Evolutionary conservation across 2,329 filamentous ascomycete species (phyloP), one percentile per base, ranked within the genome.

Genomic region (Aureobasidium sp.): DNA sequence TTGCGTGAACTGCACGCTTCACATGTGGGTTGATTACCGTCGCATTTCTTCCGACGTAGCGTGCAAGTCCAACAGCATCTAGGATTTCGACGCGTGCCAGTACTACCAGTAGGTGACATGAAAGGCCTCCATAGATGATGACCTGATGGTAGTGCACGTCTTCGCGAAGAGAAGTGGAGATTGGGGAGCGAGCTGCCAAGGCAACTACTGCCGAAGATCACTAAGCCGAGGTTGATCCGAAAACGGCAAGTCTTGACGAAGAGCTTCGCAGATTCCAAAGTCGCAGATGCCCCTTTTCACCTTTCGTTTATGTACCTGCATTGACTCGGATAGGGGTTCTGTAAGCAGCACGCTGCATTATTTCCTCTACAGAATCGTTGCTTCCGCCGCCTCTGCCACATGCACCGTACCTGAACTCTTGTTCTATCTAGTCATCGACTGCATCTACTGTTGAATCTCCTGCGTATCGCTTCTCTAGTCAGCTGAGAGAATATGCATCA

Each of bases 61-160:
- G 44, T 63, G 31, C 62, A 63, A 2, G 62, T 63, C 62, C 62
- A 63, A 17, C 56, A 63, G 27, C 56, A 59, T 22, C n/a, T 25
- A n/a, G n/a, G 1, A 7, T 42, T 34, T 22, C 42, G 55, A 59
- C 57, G 57, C 36, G 37, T 22, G 6, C 15, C 36, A 6, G 25
- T 36, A 2, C 17, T 47, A 9, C 52, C 44, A n/a, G 39, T 37
- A 6, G 39, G 15, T 29, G 49, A 48, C 59, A 62, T 62, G 31
- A 1, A 59, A 39, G 11, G 12, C 5, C 20, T 34, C 20, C 55
- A 58, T 48, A 5, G 11, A 34, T n/a, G 2, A 36, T 31, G 29
- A 20, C 12, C 11, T 25, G 27, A 27, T 39, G 36, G 22, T 22
- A 14, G 14, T 25, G 5, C 6, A 15, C n/a, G 22, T 22, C 20